These are phyloP conservation scores for Colletotrichum theobromicola DNA, from an alignment of 2,329 filamentous ascomycete species.

Conservation along the genomic window DNA sequence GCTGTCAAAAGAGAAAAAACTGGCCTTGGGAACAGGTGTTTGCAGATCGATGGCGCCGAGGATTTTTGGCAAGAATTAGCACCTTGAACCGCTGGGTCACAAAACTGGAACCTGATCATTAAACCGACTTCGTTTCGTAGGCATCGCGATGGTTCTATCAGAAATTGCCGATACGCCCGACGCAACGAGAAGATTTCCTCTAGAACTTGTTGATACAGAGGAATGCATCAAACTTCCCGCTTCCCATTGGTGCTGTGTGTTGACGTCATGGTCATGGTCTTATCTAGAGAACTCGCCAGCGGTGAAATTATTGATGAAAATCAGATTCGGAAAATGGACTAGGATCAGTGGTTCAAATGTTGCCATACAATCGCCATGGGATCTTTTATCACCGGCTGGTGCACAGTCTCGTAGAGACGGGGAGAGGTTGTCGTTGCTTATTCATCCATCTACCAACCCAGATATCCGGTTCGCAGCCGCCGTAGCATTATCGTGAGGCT, in stretches of 20 bases:
- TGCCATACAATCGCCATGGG: not conserved
- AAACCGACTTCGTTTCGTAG: not conserved
- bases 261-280: not conserved
- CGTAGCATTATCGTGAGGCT: not conserved
- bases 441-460: not conserved
- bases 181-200: not conserved
- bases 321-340: not conserved
- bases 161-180: not conserved
- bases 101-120: not conserved
- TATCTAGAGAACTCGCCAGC: not conserved
- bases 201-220: not conserved
- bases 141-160: not conserved
- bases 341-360: too few relatives aligned
- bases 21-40: not conserved
- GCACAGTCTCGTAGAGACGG: not conserved
- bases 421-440: not conserved
- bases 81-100: not conserved
- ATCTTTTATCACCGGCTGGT: not conserved
- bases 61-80: not conserved
- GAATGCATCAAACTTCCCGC: not conserved
- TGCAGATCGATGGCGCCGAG: not conserved
- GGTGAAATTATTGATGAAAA: not conserved
- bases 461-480: not conserved
- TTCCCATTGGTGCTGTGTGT: not conserved
- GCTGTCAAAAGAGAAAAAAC: not conserved